Percentiles rank a stretch among this genome's conserved stretches.
Evolutionary conservation across 2,329 filamentous ascomycete species (phyloP).

Genomic region (Fonsecaea pedrosoi): DNA sequence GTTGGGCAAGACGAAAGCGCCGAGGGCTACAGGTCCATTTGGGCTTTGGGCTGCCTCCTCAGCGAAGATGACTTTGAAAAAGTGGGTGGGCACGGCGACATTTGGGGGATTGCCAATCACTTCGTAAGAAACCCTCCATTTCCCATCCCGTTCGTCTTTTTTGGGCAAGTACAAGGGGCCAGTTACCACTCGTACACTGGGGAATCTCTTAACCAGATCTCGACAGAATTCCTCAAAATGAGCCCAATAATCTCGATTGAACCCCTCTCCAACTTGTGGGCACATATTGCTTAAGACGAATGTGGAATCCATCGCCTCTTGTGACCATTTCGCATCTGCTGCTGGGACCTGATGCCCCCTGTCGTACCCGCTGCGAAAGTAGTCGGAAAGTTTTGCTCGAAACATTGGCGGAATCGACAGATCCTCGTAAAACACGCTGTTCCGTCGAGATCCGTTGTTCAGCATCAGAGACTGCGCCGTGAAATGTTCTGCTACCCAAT

Average conservation of each 20-base stretch:
- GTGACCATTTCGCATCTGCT: slow-evolving; percentile 94
- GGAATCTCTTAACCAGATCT: slow-evolving; percentile 78
- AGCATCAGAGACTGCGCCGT: slow-evolving; percentile 80
- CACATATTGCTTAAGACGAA: slow-evolving; percentile 97
- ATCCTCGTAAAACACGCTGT: slow-evolving; percentile 86
- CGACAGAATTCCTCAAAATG: slow-evolving; percentile 98
- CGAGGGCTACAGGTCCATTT: slow-evolving; percentile 79
- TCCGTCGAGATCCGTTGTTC: slow-evolving; percentile 79
- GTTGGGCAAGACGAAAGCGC: slow-evolving; percentile 95
- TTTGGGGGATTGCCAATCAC: slow-evolving; percentile 93
- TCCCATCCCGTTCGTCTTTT: slow-evolving; percentile 79
- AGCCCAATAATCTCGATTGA: slow-evolving; percentile 99
- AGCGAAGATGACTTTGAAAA: slow-evolving; percentile 98
- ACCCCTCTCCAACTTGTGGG: slow-evolving; percentile 95
- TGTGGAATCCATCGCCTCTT: slow-evolving; percentile 91
- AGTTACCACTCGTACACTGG: slow-evolving; percentile 87
- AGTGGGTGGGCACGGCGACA: slow-evolving; percentile 95
- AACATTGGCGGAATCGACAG: slow-evolving; percentile 79
- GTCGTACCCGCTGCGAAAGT: slow-evolving; percentile 93
- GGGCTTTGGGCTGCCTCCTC: slow-evolving; percentile 73
- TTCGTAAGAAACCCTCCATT: slow-evolving; percentile 96
- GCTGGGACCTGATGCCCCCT: slow-evolving; percentile 96
- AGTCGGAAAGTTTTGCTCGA: slow-evolving; percentile 88
- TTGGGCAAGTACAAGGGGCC: slow-evolving; percentile 92
- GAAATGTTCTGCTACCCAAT: slow-evolving; percentile 97